Conservation (phyloP, 164 flowering plant species). For the Umbellularia californica region DNA sequence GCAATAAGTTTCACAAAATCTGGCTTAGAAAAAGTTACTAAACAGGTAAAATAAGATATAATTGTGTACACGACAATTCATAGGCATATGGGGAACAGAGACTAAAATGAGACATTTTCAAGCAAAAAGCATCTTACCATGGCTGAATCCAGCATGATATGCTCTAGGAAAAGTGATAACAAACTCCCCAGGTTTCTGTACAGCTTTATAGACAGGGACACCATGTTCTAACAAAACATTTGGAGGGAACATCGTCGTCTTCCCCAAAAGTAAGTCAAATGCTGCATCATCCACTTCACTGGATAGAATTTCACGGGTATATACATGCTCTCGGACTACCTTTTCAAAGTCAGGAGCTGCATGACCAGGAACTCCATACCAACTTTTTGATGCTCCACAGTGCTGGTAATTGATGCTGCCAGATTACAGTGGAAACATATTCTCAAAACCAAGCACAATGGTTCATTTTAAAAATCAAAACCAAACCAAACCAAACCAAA, state of each 20-base stretch:
- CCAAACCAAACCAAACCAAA: no score
- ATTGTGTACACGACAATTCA: background rate
- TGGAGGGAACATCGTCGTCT: conserved; percentile 97
- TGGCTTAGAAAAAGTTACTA: background rate
- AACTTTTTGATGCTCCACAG: conserved; percentile 97
- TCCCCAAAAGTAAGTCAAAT: conserved; percentile 88
- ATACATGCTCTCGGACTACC: conserved; percentile 83
- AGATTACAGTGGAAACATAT: background rate
- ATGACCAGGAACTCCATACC: conserved; percentile 97
- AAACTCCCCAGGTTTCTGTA: conserved; percentile 95
- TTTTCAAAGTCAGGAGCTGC: conserved; percentile 87
- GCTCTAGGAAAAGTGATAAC: conserved; percentile 92
- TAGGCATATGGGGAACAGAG: background rate
- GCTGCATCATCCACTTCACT: conserved; percentile 84
- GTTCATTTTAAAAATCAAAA: no score
- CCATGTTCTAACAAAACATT: conserved; percentile 61
- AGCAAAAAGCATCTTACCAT: conserved; percentile 47
- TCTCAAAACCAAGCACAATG: background rate
- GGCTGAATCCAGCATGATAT: conserved; percentile 98
- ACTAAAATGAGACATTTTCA: background rate
- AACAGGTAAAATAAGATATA: background rate
- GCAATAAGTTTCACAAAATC: background rate
- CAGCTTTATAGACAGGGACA: conserved; percentile 89
- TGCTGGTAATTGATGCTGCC: conserved; percentile 95
- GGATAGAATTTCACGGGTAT: conserved; percentile 61